Percentiles rank a stretch among this genome's conserved stretches.
phyloP scores from a whole-genome alignment of 2,329 filamentous ascomycete genomes.

The Diaporthe caulivora region DNA sequence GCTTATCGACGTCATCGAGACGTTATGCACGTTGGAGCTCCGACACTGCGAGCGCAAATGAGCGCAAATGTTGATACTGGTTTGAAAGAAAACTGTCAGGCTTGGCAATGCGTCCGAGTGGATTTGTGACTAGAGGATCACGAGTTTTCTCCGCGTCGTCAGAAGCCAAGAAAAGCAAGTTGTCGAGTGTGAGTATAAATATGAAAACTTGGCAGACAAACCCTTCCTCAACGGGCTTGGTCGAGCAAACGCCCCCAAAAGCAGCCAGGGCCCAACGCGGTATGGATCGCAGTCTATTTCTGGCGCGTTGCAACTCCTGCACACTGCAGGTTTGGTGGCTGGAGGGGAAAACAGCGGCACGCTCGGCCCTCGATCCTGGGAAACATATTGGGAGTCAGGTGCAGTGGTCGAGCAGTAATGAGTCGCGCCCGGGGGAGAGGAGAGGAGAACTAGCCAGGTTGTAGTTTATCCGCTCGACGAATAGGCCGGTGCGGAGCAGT shows the following conservation, averaged over 20 bases:
- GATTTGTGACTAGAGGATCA: neutral
- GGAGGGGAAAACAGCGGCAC: neutral
- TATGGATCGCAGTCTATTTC: neutral
- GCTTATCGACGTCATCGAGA: neutral
- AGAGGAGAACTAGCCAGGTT: slow-evolving; percentile 25
- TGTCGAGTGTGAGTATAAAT: neutral
- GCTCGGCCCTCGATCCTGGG: slow-evolving; percentile 17
- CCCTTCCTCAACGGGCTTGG: neutral
- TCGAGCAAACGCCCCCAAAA: neutral
- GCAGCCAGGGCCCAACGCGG: neutral
- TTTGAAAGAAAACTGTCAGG: neutral
- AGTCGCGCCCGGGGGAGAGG: slow-evolving; percentile 11
- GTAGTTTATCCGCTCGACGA: slow-evolving; percentile 24
- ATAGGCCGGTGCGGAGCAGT: slow-evolving; percentile 12
- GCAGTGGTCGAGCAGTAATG: slow-evolving; percentile 11
- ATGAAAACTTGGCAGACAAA: neutral
- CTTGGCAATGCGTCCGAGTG: neutral
- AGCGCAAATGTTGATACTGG: neutral
- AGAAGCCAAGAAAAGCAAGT: slow-evolving; percentile 13
- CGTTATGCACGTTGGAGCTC: neutral
- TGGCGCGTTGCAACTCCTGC: neutral
- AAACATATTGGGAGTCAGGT: slow-evolving; percentile 11
- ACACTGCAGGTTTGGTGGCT: neutral
- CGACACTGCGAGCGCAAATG: slow-evolving; percentile 1
- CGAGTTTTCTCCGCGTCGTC: neutral